Base-by-base conservation (phyloP, 805 yeast genomes). In the Wickerhamiella slavikovae region DNA sequence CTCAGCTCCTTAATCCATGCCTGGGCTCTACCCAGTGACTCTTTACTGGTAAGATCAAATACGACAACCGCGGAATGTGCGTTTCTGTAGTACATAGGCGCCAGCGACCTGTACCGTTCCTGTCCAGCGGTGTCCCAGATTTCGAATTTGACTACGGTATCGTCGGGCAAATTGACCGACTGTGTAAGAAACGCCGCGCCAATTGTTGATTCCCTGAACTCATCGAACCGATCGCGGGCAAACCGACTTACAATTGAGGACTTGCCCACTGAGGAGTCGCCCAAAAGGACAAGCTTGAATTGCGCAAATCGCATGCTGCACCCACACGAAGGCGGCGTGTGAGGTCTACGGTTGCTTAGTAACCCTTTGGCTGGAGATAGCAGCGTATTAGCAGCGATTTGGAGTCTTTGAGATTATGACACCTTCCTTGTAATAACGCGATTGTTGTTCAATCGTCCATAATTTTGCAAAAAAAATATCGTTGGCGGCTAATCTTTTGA, bases 111-210 rank as follows among this genome's bases (percentile, higher is more conserved):
- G 56, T 77, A 77, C 29, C 91, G 58, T 47, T 76, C 91, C 48
- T 76, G 98, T 16, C 98, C 98, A 0, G 98, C 98, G 10, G 98
- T 85, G 48, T 85, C 98, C 93, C 68, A 62, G 21, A 62, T 62
- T 38, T 62, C 68, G 30, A 51, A 71, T 48, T 47, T 56, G 34
- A 51, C 62, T 22, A 54, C 55, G 22, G 64, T 52, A 37, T 56
- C 47, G 11, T 28, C 30, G 30, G 58, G 65, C 5, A 68, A 38
- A 8, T 58, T 57, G 9, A 76, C 58, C 8, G 75, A 70, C 48
- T 82, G 91, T 12, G 95, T 79, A 23, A 89, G 64, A 51, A 85
- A 89, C 0, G 96, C 98, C 3, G 98, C 99, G n/a, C 99, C 99
- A 32, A 89, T 89, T 2, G 98, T 89, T 25, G 92, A 77, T 40